Evolutionary conservation across 148 eudicot genomes (phyloP), one percentile per base, ranked within the genome.

Genomic region (Rhododendron ferrugineum): DNA sequence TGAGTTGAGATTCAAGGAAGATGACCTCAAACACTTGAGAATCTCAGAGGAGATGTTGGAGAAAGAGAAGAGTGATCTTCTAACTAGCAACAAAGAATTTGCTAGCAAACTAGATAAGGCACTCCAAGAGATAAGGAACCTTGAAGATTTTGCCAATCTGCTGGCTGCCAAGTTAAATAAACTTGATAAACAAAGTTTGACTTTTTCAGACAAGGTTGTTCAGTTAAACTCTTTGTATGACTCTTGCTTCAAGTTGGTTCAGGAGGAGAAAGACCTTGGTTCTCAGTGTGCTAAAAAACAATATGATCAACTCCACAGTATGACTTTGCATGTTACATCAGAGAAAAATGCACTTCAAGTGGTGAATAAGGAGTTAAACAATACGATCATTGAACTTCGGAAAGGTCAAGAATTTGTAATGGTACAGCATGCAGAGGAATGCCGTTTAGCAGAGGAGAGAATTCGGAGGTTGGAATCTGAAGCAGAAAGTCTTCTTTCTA

Each of bases 361-460:
- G 56, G 86, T 86, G 50, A 93, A 93, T 88, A 90, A 92, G 89
- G 93, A 89, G 60, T 82, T 95, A 78, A 87, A 89, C 72, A 85
- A 86, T 82, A 94, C 90, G 85, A 89, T 94, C 87, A 80, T 47
- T 83, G 99, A 91, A 85, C 93, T 94, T 85, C 94, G 92, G 90
- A 91, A 82, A 85, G 93, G 86, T 78, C 96, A 91, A 84, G 96
- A 94, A 87, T 91, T 92, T 87, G 81, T 91, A 66, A 91, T 92
- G 93, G 94, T 91, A 83, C 96, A 95, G 91, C 99, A 95, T 88
- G 95, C 94, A 86, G 98, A 95, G 81, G 98, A 93, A 89, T 92
- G 95, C 84, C 94, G 88, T 64, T 85, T 92, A 89, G 89, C 94
- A 85, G 98, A 95, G 93, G 95, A 92, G 83, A 93, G 86, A 89